Evolutionary conservation across 441 rosid species (phyloP).

Genomic region (Capsella rubella): DNA sequence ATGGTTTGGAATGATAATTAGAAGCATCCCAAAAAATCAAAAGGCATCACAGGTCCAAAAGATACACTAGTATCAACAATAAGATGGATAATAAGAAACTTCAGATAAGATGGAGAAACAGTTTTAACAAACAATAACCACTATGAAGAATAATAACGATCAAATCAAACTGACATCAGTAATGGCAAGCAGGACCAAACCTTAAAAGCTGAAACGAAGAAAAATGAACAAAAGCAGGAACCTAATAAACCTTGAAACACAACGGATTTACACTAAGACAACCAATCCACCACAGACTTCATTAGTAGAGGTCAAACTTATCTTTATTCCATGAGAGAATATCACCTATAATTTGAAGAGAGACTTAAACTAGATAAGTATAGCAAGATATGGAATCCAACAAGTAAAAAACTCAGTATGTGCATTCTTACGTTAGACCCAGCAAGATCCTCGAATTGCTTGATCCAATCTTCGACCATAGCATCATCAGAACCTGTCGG

Average conservation of each 20-base stretch:
- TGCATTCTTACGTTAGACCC: slow-evolving; percentile 65
- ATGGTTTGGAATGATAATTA: not conserved
- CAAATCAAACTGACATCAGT: not conserved
- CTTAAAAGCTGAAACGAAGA: not conserved
- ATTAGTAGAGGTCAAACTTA: not conserved
- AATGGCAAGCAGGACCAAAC: slow-evolving; percentile 12
- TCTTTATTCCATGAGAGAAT: not conserved
- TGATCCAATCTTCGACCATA: slow-evolving; percentile 89
- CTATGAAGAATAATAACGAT: not conserved
- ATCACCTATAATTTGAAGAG: not conserved
- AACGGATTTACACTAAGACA: not conserved
- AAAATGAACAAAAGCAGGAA: not conserved
- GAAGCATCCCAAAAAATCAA: not conserved
- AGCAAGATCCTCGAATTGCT: slow-evolving; percentile 90
- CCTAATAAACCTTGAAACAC: not conserved
- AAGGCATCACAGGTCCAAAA: not conserved
- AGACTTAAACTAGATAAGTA: not conserved
- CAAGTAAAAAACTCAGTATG: not conserved
- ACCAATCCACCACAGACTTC: slow-evolving; percentile 1
- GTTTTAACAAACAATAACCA: not conserved
- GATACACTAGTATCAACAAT: not conserved
- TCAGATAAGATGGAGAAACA: slow-evolving; percentile 10
- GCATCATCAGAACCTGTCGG: slow-evolving; percentile 62
- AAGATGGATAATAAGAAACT: not conserved
- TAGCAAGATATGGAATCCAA: not conserved